Conservation (phyloP, 2,329 filamentous ascomycete species). For the Colletotrichum sp. region DNA sequence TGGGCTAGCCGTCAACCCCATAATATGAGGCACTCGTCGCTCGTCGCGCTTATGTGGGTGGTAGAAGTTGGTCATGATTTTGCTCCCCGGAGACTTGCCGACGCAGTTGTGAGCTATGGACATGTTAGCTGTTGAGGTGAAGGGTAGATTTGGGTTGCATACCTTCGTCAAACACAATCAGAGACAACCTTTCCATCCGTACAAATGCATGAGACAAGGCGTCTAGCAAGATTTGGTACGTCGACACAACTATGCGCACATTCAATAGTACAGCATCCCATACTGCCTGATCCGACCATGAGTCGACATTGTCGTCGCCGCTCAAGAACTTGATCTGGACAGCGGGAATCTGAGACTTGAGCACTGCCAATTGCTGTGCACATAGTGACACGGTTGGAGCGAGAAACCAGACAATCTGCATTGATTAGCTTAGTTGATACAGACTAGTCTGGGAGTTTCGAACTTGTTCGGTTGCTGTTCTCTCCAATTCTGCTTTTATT, state of each 20-base stretch:
- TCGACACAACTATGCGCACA: conserved; percentile 77
- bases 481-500: conserved; percentile 68
- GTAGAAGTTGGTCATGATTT: conserved; percentile 78
- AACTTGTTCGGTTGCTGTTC: conserved; percentile 58
- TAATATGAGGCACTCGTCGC: conserved; percentile 62
- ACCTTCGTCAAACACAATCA: conserved; percentile 89
- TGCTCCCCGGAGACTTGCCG: conserved; percentile 66
- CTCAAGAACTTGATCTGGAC: conserved; percentile 67
- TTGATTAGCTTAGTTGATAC: background rate
- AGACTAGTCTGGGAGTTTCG: background rate
- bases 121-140: conserved; percentile 18
- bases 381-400: conserved; percentile 73
- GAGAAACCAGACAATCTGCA: conserved; percentile 73
- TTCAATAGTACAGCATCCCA: conserved; percentile 73
- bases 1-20: conserved; percentile 84
- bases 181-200: conserved; percentile 61
- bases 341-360: conserved; percentile 63
- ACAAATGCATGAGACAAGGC: conserved; percentile 79
- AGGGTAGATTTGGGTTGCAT: conserved; percentile 19
- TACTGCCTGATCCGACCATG: conserved; percentile 69
- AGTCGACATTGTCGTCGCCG: conserved; percentile 72
- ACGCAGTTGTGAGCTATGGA: conserved; percentile 74
- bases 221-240: conserved; percentile 76
- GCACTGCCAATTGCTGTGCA: conserved; percentile 66
- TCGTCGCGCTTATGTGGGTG: conserved; percentile 48